Percentiles rank a stretch among this genome's conserved stretches.
Conservation (phyloP, 306 rosid genomes). For the Quercus mongolica region DNA sequence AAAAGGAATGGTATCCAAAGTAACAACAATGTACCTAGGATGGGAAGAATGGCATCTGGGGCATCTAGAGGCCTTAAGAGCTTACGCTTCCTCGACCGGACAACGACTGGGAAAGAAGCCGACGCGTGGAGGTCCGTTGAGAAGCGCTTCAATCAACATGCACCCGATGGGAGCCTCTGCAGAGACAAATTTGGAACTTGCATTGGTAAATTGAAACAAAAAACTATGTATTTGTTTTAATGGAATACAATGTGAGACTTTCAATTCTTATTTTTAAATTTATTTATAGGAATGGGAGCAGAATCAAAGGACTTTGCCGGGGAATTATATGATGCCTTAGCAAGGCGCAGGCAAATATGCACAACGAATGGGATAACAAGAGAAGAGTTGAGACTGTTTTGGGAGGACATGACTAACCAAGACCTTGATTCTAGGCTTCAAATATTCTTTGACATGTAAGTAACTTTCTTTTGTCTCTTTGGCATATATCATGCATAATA, state of each 20-base stretch:
- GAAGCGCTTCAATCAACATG: slow-evolving; percentile 47
- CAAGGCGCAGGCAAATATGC: slow-evolving; percentile 49
- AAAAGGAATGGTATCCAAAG: slow-evolving; percentile 29
- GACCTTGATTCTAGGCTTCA: slow-evolving; percentile 78
- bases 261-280: background rate
- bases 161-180: slow-evolving; percentile 42
- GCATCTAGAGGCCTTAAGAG: slow-evolving; percentile 65
- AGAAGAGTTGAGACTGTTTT: slow-evolving; percentile 52
- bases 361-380: slow-evolving; percentile 40
- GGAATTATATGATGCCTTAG: slow-evolving; percentile 66
- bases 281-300: slow-evolving; percentile 71
- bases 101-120: slow-evolving; percentile 61
- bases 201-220: slow-evolving; percentile 46
- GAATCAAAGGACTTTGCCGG: slow-evolving; percentile 89
- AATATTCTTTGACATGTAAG: slow-evolving; percentile 92
- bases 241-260: slow-evolving; percentile 3
- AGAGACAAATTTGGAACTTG: slow-evolving; percentile 76
- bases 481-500: background rate
- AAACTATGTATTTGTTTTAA: too few relatives aligned
- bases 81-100: slow-evolving; percentile 69
- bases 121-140: slow-evolving; percentile 70
- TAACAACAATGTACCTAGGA: background rate
- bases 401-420: slow-evolving; percentile 82
- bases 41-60: slow-evolving; percentile 40
- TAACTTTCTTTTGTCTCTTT: background rate